Conservation (phyloP, 257 asterid species). For the Rubia yunnanensis region DNA sequence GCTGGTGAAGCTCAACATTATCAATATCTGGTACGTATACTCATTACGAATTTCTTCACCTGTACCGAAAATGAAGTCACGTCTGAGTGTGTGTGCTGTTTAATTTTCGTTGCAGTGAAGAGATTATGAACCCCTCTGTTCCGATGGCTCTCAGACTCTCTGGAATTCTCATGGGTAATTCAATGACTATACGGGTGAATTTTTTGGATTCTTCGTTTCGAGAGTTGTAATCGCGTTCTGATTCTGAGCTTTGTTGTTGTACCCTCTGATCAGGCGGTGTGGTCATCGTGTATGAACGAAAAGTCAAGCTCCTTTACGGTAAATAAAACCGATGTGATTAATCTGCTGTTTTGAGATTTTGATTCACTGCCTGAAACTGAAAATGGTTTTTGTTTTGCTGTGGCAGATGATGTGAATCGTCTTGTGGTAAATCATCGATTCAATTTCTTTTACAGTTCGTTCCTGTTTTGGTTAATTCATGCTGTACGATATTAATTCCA, state of each 20-base stretch:
- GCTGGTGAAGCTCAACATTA: conserved; percentile 66
- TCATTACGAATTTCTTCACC: background rate
- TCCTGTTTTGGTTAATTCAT: conserved; percentile 1
- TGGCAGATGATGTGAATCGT: conserved; percentile 81
- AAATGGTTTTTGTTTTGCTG: conserved; percentile 3
- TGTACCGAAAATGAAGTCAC: background rate
- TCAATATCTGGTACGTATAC: conserved; percentile 52
- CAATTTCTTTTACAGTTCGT: background rate
- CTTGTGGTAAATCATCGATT: conserved; percentile 49
- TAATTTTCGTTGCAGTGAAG: conserved; percentile 39
- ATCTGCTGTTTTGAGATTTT: background rate
- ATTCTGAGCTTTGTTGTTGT: background rate
- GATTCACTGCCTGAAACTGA: background rate
- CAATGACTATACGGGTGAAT: background rate
- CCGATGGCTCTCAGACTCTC: conserved; percentile 98
- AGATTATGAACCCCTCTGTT: conserved; percentile 79
- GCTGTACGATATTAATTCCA: conserved; percentile 13
- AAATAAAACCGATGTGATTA: background rate
- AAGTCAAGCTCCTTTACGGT: conserved; percentile 88
- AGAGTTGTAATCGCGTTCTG: background rate
- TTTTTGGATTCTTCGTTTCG: background rate
- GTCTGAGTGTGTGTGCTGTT: background rate
- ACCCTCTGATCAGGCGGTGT: conserved; percentile 60
- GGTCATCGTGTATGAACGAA: conserved; percentile 84
- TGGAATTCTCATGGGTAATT: conserved; percentile 90